phyloP scores from a whole-genome alignment of 441 rosid genomes.

The Hura crepitans region DNA sequence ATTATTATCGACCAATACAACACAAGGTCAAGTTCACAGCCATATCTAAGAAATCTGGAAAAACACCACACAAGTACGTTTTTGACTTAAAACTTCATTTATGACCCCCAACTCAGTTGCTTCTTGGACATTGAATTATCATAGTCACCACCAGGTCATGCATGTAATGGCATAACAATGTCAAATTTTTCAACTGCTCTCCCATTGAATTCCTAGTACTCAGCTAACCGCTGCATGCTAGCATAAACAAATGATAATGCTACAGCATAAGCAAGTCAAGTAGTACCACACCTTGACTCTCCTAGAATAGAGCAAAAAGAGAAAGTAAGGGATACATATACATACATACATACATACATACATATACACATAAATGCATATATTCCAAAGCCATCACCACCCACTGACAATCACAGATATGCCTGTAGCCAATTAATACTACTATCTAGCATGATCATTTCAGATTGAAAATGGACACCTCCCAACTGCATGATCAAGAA shows the following conservation, averaged over 20 bases:
- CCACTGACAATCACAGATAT: background rate
- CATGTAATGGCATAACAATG: background rate
- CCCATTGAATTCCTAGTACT: background rate
- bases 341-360: no score
- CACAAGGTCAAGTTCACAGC: background rate
- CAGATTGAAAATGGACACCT: background rate
- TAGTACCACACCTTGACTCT: background rate
- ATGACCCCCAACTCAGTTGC: background rate
- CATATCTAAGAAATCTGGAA: background rate
- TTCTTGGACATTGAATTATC: background rate
- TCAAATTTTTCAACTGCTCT: background rate
- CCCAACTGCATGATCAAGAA: background rate
- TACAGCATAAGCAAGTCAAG: background rate
- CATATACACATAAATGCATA: no score
- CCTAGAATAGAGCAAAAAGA: background rate
- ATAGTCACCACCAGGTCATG: background rate
- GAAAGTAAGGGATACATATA: background rate
- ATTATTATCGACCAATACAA: background rate
- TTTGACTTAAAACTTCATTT: background rate
- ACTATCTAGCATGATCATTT: background rate
- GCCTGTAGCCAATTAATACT: background rate
- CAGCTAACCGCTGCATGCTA: conserved; percentile 6
- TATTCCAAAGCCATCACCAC: background rate
- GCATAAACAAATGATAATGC: background rate
- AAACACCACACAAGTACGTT: background rate